phyloP scores from a whole-genome alignment of 78 protist species.

The Bodo saltans region DNA sequence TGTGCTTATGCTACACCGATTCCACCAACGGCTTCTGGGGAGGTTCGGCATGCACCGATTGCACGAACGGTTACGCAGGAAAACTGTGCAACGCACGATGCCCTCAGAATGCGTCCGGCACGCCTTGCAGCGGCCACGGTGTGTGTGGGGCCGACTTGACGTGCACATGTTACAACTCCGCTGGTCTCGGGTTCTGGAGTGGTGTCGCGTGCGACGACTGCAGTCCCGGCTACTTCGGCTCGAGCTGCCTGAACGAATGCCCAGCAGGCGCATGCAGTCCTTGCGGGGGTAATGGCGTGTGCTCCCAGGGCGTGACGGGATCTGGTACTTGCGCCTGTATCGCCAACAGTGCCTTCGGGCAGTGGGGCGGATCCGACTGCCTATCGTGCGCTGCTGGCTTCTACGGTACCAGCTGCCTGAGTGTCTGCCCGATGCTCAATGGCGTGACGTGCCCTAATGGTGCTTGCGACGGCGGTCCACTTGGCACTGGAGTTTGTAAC shows the following conservation, averaged over 20 bases:
- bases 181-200: constrained; percentile 25
- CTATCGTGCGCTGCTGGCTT: background rate
- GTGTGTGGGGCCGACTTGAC: background rate
- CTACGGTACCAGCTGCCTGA: background rate
- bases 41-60: too few relatives aligned
- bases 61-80: background rate
- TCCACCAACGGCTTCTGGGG: too few relatives aligned
- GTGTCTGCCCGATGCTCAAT: background rate
- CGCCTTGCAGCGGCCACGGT: constrained; percentile 14
- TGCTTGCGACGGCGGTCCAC: background rate
- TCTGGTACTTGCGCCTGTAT: constrained; percentile 8
- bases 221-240: constrained; percentile 10
- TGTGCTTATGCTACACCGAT: too few relatives aligned
- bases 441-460: too few relatives aligned
- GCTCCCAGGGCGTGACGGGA: background rate
- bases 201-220: constrained; percentile 29
- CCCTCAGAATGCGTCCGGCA: background rate
- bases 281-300: constrained; percentile 2
- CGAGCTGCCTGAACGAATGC: background rate
- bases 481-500: background rate
- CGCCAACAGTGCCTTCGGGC: background rate
- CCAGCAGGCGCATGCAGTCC: background rate
- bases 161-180: too few relatives aligned
- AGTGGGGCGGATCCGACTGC: background rate
- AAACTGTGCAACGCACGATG: background rate